Evolutionary conservation across 1,284 basidiomycete genomes (phyloP).

Genomic region (Pseudozyma flocculosa): DNA sequence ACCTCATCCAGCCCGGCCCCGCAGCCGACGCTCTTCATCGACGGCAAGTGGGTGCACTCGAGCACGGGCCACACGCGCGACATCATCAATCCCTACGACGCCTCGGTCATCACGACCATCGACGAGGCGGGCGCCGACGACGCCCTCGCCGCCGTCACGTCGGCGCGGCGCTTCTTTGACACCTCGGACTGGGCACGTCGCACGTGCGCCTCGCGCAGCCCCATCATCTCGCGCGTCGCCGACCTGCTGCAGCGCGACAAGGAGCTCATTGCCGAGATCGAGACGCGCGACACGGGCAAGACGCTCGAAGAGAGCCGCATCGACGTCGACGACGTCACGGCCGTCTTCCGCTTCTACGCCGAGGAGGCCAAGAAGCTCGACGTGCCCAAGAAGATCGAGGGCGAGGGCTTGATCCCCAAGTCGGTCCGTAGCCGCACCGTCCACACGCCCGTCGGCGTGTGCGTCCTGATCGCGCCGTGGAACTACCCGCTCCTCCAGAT

Average conservation of each 20-base stretch:
- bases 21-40: constrained; percentile 54
- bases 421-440: constrained; percentile 41
- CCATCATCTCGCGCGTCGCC: constrained; percentile 41
- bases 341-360: constrained; percentile 56
- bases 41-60: constrained; percentile 51
- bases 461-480: constrained; percentile 57
- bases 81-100: constrained; percentile 52
- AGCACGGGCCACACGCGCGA: constrained; percentile 42
- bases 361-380: constrained; percentile 53
- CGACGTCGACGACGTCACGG: constrained; percentile 56
- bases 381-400: constrained; percentile 36
- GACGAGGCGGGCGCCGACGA: constrained; percentile 51
- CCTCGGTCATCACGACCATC: constrained; percentile 39
- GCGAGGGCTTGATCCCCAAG: constrained; percentile 43
- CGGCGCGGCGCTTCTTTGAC: constrained; percentile 46
- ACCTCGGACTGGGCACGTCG: constrained; percentile 41
- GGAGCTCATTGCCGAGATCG: constrained; percentile 45
- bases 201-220: constrained; percentile 33
- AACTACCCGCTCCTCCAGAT: constrained; percentile 57
- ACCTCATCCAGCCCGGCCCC: constrained; percentile 27
- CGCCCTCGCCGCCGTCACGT: constrained; percentile 43
- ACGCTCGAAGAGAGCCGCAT: constrained; percentile 50
- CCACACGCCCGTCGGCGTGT: constrained; percentile 56
- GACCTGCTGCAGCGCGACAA: constrained; percentile 52
- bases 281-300: constrained; percentile 56